Percentiles rank a stretch among this genome's conserved stretches.
Evolutionary conservation across 2,329 filamentous ascomycete genomes (phyloP).

Genomic region (Tolypocladium inflatum): DNA sequence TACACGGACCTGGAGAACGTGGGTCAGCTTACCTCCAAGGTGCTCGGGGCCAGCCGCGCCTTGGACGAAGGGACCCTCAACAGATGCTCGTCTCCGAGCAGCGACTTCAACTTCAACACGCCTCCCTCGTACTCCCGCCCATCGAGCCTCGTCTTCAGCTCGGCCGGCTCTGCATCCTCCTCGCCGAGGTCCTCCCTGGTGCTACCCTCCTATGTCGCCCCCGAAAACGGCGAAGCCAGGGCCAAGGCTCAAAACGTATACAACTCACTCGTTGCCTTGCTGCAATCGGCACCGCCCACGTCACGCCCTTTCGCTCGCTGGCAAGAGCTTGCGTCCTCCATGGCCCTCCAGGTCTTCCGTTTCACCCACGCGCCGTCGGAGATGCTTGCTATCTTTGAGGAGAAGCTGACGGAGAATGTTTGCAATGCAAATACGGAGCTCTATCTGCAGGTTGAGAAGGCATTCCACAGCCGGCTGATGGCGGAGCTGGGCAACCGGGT

Average conservation of each 20-base stretch:
- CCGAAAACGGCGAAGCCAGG: slow-evolving; percentile 30
- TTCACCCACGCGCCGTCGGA: slow-evolving; percentile 40
- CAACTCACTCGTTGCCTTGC: slow-evolving; percentile 41
- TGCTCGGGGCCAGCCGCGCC: slow-evolving; percentile 10
- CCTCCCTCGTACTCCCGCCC: slow-evolving; percentile 35
- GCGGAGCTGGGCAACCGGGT: slow-evolving; percentile 39
- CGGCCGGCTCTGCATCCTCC: slow-evolving; percentile 35
- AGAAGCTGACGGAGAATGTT: slow-evolving; percentile 36
- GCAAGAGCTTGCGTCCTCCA: slow-evolving; percentile 40
- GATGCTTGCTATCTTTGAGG: slow-evolving; percentile 38
- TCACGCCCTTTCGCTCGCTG: slow-evolving; percentile 36
- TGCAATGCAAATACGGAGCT: slow-evolving; percentile 31
- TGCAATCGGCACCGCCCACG: slow-evolving; percentile 39
- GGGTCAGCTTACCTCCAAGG: slow-evolving; percentile 22
- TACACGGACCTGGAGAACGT: slow-evolving; percentile 44
- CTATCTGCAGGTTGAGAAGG: slow-evolving; percentile 38
- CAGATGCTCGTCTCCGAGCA: slow-evolving; percentile 8
- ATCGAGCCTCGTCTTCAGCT: slow-evolving; percentile 42
- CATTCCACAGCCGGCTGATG: slow-evolving; percentile 39
- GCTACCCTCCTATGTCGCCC: slow-evolving; percentile 26
- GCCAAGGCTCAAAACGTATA: slow-evolving; percentile 39
- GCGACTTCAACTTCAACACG: slow-evolving; percentile 40
- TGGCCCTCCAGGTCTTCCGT: slow-evolving; percentile 51
- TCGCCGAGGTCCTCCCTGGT: slow-evolving; percentile 40
- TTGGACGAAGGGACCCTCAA: slow-evolving; percentile 18